Percentiles rank a stretch among this genome's conserved stretches.
These are phyloP conservation scores for Nasturtium officinale DNA, from an alignment of 345 rosid species.

Conservation along the genomic window DNA sequence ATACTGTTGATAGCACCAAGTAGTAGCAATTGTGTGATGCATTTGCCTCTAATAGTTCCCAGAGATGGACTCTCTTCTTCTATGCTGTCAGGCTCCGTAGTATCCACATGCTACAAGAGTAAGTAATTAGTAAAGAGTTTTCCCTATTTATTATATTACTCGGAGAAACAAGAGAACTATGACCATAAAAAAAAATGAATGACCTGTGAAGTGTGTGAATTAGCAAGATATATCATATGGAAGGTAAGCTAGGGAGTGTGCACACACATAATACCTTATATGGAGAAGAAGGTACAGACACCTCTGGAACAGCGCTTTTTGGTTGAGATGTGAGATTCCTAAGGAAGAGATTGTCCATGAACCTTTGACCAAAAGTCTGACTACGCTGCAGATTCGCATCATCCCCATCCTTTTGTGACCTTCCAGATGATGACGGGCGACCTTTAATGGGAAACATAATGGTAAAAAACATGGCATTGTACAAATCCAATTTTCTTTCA, in stretches of 20 bases:
- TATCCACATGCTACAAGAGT: conserved; percentile 56
- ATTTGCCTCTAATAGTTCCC: conserved; percentile 80
- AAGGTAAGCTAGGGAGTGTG: conserved; percentile 17
- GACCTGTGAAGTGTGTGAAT: neutral
- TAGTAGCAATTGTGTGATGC: conserved; percentile 83
- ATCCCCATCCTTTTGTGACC: conserved; percentile 62
- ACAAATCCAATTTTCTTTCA: conserved; percentile 5
- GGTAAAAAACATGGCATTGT: conserved; percentile 17
- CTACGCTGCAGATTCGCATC: conserved; percentile 58
- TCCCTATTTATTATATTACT: neutral
- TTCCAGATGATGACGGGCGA: conserved; percentile 81
- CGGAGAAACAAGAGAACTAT: neutral
- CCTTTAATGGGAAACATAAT: conserved; percentile 50
- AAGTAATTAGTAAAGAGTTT: conserved; percentile 28
- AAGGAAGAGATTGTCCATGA: conserved; percentile 86
- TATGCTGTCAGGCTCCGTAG: conserved; percentile 57
- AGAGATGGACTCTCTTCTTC: conserved; percentile 79
- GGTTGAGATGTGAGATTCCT: conserved; percentile 82
- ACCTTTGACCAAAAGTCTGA: conserved; percentile 86
- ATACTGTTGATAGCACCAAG: conserved; percentile 83
- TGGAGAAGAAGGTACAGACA: conserved; percentile 73
- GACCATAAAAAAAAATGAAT: neutral
- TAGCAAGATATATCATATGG: neutral
- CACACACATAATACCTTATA: conserved; percentile 56
- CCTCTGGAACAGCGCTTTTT: conserved; percentile 58